Base-by-base conservation (phyloP, 805 yeast genomes). In the Candida oleophila region DNA sequence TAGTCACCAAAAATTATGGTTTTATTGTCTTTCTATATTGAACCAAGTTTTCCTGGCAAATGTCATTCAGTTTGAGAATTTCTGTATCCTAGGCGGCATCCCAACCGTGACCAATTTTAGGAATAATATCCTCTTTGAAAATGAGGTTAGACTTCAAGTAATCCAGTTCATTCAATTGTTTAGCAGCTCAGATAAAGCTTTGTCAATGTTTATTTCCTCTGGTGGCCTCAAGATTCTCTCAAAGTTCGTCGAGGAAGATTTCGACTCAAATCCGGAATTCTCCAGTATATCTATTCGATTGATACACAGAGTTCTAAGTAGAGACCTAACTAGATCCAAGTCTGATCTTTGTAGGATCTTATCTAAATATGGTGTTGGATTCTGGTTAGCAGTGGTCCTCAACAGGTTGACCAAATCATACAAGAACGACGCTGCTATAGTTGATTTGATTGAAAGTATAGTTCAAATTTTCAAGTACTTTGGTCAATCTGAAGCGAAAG, bases 221-320 rank as follows among this genome's bases (percentile, higher is more conserved):
- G 81, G 81, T 3, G 78, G 79, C 0, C 57, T 78, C 18, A 59
- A 69, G 25, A 68, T 76, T 2, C 58, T 77, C 25, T 56, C 75
- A 1, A 70, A 72, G 34, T 72, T 77, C 49, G 64, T 76, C 3
- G 79, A 75, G 46, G 79, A 72, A 45, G 79, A 76, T 48, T 67
- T 68, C 44, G 74, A 68, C 37, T 37, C 60, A 1, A 55, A 65
- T 3, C 77, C 74, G 0, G 64, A 60, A 15, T 64, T 73, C 46
- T 68, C 77, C 1, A 44, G 66, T 8, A 68, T 66, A 15, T 56
- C 74, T 3, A 63, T 74, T 19, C 68, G 71, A 18, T 59, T 68
- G 33, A 61, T 74, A 15, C 62, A 64, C 46, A 62, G 54, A 22
- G 59, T 73, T 3, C 56, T 76, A 41, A 56, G 68, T 18, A 61